phyloP scores from a whole-genome alignment of 352 stramenopile species.

The Phytophthora cryptogea region DNA sequence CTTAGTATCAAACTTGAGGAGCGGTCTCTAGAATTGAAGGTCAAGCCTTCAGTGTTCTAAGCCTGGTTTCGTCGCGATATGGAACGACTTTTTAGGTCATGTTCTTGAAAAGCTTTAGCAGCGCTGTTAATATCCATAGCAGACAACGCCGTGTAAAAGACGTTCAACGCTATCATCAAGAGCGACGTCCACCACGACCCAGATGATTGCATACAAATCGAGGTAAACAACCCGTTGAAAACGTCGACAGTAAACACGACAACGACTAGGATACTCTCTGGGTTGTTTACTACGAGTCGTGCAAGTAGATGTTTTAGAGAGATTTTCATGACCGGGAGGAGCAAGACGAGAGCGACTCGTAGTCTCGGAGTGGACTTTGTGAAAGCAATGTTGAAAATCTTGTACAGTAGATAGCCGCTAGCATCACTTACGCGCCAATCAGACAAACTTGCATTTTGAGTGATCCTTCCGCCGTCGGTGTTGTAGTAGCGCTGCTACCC shows the following conservation, averaged over 20 bases:
- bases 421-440: constrained; percentile 2
- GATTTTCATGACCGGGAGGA: constrained; percentile 17
- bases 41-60: neutral
- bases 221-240: constrained; percentile 22
- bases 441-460: constrained; percentile 14
- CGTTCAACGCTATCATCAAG: constrained; percentile 16
- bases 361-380: neutral
- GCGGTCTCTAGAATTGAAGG: neutral
- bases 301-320: constrained; percentile 15
- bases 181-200: constrained; percentile 12
- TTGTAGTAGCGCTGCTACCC: neutral
- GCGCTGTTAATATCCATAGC: constrained; percentile 13
- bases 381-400: constrained; percentile 13
- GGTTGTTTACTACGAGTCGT: constrained; percentile 1
- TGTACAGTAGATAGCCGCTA: constrained; percentile 17
- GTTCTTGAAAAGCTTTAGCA: constrained; percentile 4
- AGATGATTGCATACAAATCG: constrained; percentile 18
- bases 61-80: neutral
- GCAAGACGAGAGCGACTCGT: constrained; percentile 9
- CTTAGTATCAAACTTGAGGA: constrained; percentile 5
- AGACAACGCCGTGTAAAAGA: constrained; percentile 8
- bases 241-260: constrained; percentile 24
- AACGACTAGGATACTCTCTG: constrained; percentile 11
- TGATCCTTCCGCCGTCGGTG: neutral
- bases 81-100: constrained; percentile 2